Evolutionary conservation across 306 rosid genomes (phyloP).

Genomic region (Hylodesmum podocarpum): DNA sequence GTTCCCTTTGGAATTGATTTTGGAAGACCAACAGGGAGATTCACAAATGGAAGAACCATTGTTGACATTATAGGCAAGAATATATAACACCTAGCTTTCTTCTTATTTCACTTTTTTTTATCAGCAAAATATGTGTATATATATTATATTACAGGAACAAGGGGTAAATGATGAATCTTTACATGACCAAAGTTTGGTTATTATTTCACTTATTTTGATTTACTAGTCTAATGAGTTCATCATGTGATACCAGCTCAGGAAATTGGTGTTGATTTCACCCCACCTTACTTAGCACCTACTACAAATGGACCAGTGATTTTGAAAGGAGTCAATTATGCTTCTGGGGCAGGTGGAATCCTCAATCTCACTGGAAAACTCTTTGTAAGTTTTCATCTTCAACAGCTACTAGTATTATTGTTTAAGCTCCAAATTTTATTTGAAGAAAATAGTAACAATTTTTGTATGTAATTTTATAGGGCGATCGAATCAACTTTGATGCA

Average conservation of each 20-base stretch:
- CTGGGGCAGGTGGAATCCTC: constrained; percentile 72
- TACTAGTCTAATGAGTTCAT: neutral
- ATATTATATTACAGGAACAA: too few relatives aligned
- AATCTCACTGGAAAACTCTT: constrained; percentile 54
- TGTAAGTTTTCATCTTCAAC: constrained; percentile 41
- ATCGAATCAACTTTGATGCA: constrained; percentile 60
- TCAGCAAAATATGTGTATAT: too few relatives aligned
- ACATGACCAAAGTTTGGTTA: too few relatives aligned
- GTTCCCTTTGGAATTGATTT: constrained; percentile 64
- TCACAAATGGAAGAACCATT: constrained; percentile 68
- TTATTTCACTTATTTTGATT: neutral
- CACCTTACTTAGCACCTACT: constrained; percentile 68
- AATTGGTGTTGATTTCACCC: constrained; percentile 44
- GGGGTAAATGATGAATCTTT: too few relatives aligned
- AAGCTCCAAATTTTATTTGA: neutral
- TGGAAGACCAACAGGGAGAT: constrained; percentile 64
- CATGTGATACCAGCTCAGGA: constrained; percentile 44
- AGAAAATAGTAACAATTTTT: neutral
- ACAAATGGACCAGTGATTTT: constrained; percentile 47
- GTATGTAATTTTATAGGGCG: constrained; percentile 38
- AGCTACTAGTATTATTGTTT: neutral
- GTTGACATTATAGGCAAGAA: constrained; percentile 58
- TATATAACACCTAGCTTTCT: too few relatives aligned
- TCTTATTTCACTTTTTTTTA: neutral
- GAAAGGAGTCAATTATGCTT: constrained; percentile 72